Evolutionary conservation across 1,284 basidiomycete species (phyloP), one percentile per base, ranked within the genome.

Genomic region (Sparassis latifolia): DNA sequence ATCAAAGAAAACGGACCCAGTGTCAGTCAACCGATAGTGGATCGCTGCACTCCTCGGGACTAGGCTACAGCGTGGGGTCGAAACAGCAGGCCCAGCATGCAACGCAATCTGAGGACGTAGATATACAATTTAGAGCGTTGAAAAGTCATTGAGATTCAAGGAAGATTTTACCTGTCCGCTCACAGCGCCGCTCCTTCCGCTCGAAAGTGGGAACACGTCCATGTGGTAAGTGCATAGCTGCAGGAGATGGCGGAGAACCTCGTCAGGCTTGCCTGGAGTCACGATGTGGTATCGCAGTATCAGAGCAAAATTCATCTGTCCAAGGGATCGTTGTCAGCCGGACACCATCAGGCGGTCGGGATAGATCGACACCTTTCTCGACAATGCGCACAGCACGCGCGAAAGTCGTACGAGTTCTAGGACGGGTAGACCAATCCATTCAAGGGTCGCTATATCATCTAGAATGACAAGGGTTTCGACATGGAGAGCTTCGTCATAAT

Each of bases 101-200:
- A 87, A 60, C 12, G 82, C 77, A 20, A 88, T 66, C 85, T 89
- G 28, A 37, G n/a, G 35, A 37, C 35, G 1, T 12, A 12, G 35
- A 37, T 37, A 1, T 7, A 37, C 12, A 37, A 37, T 37, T 12
- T 1, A 12, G 6, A 37, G 6, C 35, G 35, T 37, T 37, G 7
- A 37, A 12, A 37, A 7, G 35, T 7, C 35, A 37, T 37, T 7
- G 7, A 37, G 35, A 6, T 6, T 6, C 7, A 37, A 10, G n/a
- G n/a, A 48, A 10, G 6, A 41, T 58, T 72, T 30, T 50, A 85
- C 86, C 73, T 88, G 83, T 20, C 87, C 87, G 52, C 80, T 87
- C 33, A 89, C 82, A 33, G 79, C 73, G 7, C 86, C 86, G 57
- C 86, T 89, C 42, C 79, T 72, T 10, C 86, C 87, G 55, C 82